Evolutionary conservation across 768 basidiomycete genomes (phyloP).

Genomic region (Boletus tylopilopsis): DNA sequence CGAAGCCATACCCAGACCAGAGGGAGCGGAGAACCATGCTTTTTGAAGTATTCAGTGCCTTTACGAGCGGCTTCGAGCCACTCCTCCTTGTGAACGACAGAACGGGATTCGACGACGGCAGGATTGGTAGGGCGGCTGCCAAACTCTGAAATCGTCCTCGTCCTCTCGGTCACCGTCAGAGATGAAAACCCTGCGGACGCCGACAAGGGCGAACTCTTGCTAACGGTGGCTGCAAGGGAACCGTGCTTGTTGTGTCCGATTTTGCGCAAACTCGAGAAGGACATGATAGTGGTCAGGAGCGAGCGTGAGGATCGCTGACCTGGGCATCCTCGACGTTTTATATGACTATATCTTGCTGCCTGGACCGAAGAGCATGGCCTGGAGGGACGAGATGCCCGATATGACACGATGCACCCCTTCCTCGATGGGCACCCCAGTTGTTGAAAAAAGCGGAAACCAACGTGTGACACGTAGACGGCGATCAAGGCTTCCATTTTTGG

Average conservation of each 20-base stretch:
- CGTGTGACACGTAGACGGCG: neutral
- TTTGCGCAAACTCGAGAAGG: constrained; percentile 15
- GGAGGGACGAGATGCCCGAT: neutral
- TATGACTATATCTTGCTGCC: too few relatives aligned
- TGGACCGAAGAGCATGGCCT: too few relatives aligned
- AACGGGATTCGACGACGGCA: constrained; percentile 4
- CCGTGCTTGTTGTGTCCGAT: constrained; percentile 3
- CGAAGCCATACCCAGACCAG: constrained; percentile 28
- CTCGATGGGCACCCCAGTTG: constrained; percentile 4
- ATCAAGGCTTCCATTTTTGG: too few relatives aligned
- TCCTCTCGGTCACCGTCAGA: constrained; percentile 8
- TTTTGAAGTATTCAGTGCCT: constrained; percentile 28
- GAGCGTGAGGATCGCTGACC: neutral
- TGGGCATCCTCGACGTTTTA: constrained; percentile 8
- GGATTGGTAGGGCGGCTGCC: constrained; percentile 19
- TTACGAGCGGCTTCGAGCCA: constrained; percentile 29
- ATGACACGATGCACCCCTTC: constrained; percentile 16
- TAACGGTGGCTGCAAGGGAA: neutral
- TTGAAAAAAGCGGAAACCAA: constrained; percentile 10
- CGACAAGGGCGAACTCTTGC: constrained; percentile 13
- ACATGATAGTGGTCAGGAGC: constrained; percentile 11
- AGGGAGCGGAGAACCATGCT: constrained; percentile 27
- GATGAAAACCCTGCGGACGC: constrained; percentile 6
- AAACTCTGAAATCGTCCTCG: constrained; percentile 18
- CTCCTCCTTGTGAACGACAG: constrained; percentile 22